These are phyloP conservation scores for Westerdykella aurantiaca DNA, from an alignment of 2,329 filamentous ascomycete species.

Conservation along the genomic window DNA sequence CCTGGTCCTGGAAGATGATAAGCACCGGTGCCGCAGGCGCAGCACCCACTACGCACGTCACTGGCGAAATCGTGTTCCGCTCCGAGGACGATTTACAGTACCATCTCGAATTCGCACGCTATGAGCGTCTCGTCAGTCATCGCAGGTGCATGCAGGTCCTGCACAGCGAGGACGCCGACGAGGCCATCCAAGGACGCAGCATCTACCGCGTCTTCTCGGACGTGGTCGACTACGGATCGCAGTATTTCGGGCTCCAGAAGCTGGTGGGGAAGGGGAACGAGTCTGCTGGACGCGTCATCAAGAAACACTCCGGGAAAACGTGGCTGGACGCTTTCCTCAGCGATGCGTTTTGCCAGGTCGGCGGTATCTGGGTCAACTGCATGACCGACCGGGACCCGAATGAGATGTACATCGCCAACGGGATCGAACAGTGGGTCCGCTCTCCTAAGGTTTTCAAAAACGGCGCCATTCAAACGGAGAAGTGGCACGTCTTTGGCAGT, in stretches of 20 bases:
- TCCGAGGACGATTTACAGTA: conserved; percentile 10
- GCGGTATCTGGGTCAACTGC: conserved; percentile 27
- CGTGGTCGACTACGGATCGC: conserved; percentile 32
- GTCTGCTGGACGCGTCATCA: conserved; percentile 14
- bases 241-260: conserved; percentile 28
- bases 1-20: conserved; percentile 28
- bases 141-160: conserved; percentile 26
- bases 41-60: conserved; percentile 16
- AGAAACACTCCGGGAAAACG: conserved; percentile 13
- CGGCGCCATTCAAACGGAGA: conserved; percentile 3
- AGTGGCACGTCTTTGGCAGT: conserved; percentile 14
- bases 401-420: conserved; percentile 31
- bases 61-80: conserved; percentile 19
- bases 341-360: conserved; percentile 32
- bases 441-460: conserved; percentile 9
- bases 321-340: conserved; percentile 23
- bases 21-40: conserved; percentile 4
- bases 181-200: conserved; percentile 31
- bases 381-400: conserved; percentile 14
- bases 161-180: conserved; percentile 20
- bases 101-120: conserved; percentile 22
- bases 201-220: conserved; percentile 38
- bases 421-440: conserved; percentile 26
- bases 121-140: conserved; percentile 31
- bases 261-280: conserved; percentile 8